Evolutionary conservation across 805 yeast genomes (phyloP), one percentile per base, ranked within the genome.

Genomic region (Wickerhamiella brachini): DNA sequence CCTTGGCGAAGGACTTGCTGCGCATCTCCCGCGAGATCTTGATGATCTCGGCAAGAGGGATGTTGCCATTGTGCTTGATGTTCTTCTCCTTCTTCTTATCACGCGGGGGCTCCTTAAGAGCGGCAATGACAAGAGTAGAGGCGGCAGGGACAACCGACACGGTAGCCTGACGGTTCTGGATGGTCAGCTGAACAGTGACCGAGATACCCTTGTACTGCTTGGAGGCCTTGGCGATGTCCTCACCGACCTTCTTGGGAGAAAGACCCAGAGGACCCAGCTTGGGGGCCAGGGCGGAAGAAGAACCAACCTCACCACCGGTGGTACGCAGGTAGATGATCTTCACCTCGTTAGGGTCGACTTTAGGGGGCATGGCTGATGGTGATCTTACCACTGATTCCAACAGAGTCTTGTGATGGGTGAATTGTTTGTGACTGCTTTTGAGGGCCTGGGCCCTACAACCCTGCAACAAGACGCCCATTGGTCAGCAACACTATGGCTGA

Each of bases 61-160:
- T 81, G 90, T 90, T 93, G 80, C 98, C 98, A 73, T 81, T 82
- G 86, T 93, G 98, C 82, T 89, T 88, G 75, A 93, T 85, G 80
- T 93, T 90, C 93, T 93, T 93, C 73, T 93, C 97, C 95, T 93
- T 93, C 94, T 93, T 93, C 81, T 96, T 84, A 83, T 93, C 98
- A 85, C 98, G 90, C 72, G 96, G 96, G 65, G 98, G 88, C 81
- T 93, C 98, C 82, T 93, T 93, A 72, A 93, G 81, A 65, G 98
- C 98, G 72, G 96, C 87, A 76, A 93, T 93, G 72, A 93, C 96
- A 69, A 93, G 82, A 65, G 98, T 88, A 55, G 97, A 90, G 66
- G 98, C 98, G 73, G 97, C 83, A 77, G 98, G 98, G 58, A 93
- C 98, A 74, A 93, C 97, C 57, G 97, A 87, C 66, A 94, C 95